Conservation (phyloP, 73 alveolate species). For the Symbiodinium natans region DNA sequence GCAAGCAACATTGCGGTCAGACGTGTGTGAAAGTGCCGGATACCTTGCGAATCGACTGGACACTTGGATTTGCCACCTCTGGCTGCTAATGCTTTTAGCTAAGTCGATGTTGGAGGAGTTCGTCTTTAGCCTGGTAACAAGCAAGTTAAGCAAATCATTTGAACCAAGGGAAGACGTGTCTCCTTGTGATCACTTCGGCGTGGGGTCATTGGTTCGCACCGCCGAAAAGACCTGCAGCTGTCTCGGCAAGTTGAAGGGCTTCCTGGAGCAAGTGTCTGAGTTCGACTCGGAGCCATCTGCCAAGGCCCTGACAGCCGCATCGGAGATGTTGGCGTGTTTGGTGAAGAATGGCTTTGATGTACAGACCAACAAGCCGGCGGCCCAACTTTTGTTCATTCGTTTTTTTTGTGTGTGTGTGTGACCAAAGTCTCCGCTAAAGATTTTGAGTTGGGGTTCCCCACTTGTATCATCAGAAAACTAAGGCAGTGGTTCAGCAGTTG, state of each 20-base stretch:
- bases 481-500: background rate
- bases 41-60: conserved; percentile 31
- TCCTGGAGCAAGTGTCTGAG: conserved; percentile 2
- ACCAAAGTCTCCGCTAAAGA: background rate
- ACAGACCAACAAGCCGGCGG: conserved; percentile 36
- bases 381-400: background rate
- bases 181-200: conserved; percentile 18
- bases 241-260: conserved; percentile 9
- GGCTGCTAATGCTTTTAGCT: background rate
- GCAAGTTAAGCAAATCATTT: background rate
- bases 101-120: background rate
- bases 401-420: background rate
- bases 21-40: conserved; percentile 11
- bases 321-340: conserved; percentile 7
- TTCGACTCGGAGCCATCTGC: conserved; percentile 38
- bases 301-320: conserved; percentile 22
- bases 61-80: background rate
- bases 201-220: conserved; percentile 10
- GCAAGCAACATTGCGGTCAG: conserved; percentile 40
- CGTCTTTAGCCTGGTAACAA: background rate
- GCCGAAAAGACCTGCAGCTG: conserved; percentile 13
- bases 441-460: background rate
- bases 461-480: background rate
- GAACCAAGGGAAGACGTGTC: conserved; percentile 14
- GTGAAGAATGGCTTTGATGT: conserved; percentile 36